Conservation (phyloP, 2,329 filamentous ascomycete genomes). For the Bimuria novae-zelandiae region DNA sequence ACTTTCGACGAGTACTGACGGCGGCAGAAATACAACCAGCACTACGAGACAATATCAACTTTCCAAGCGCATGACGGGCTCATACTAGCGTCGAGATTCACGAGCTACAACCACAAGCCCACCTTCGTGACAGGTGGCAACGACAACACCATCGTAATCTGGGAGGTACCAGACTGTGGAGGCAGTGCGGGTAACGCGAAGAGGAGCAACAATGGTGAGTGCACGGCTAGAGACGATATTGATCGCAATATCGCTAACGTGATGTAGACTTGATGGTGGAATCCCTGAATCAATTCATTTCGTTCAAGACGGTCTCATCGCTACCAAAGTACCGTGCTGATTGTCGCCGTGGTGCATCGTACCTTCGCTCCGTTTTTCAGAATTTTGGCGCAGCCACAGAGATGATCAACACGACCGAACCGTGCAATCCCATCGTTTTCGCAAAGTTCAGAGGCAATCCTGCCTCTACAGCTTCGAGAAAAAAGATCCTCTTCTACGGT, state of each 20-base stretch:
- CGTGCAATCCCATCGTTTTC: conserved; percentile 88
- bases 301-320: conserved; percentile 89
- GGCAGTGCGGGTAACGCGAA: conserved; percentile 50
- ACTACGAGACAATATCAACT: conserved; percentile 77
- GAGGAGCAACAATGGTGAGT: conserved; percentile 61
- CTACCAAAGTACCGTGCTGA: conserved; percentile 85
- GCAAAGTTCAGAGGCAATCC: conserved; percentile 83
- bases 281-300: conserved; percentile 79
- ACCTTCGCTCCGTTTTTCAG: conserved; percentile 87
- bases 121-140: conserved; percentile 95
- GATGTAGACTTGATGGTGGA: conserved; percentile 62
- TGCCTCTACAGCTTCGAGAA: conserved; percentile 67
- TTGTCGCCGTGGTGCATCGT: conserved; percentile 89
- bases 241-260: conserved; percentile 24
- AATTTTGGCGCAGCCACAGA: conserved; percentile 81
- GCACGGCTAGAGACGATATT: conserved; percentile 1
- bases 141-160: conserved; percentile 85
- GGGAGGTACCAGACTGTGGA: conserved; percentile 71
- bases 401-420: conserved; percentile 79
- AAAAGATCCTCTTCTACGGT: conserved; percentile 93
- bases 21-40: conserved; percentile 71
- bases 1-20: conserved; percentile 20
- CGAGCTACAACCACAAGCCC: conserved; percentile 70
- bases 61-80: conserved; percentile 87
- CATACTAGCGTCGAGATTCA: conserved; percentile 81